Conservation (phyloP, 2,329 filamentous ascomycete genomes). For the Microsporum canis region DNA sequence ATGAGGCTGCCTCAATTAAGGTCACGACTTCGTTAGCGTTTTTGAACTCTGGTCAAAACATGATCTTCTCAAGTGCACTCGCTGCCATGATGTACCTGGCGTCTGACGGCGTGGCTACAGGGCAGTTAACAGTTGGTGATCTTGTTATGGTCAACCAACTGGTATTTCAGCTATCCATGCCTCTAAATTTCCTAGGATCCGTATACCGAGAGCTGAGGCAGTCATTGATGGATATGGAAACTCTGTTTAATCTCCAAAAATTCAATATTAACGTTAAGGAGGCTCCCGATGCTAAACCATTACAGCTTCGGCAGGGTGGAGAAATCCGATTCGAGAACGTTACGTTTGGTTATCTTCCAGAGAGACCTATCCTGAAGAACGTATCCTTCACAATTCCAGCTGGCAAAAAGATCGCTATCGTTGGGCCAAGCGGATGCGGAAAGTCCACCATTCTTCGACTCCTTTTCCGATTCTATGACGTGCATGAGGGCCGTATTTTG, state of each 20-base stretch:
- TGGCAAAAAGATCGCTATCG: conserved; percentile 89
- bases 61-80: conserved; percentile 90
- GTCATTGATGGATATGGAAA: conserved; percentile 95
- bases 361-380: conserved; percentile 77
- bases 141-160: conserved; percentile 98
- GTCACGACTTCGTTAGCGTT: conserved; percentile 87
- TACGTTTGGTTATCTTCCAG: conserved; percentile 78
- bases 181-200: conserved; percentile 94
- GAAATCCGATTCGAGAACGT: conserved; percentile 94
- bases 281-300: conserved; percentile 57
- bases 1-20: conserved; percentile 92
- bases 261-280: conserved; percentile 85
- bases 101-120: conserved; percentile 72
- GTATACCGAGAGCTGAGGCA: conserved; percentile 94
- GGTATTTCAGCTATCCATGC: conserved; percentile 93
- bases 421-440: conserved; percentile 88
- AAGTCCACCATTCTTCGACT: conserved; percentile 88
- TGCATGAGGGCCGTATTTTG: conserved; percentile 69
- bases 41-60: conserved; percentile 87
- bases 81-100: conserved; percentile 98
- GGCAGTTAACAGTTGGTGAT: conserved; percentile 79
- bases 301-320: conserved; percentile 63
- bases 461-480: conserved; percentile 89
- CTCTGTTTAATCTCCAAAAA: conserved; percentile 91
- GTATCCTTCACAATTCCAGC: conserved; percentile 82